phyloP scores from a whole-genome alignment of 1,284 basidiomycete genomes.

The Phellopilus nigrolimitatus region DNA sequence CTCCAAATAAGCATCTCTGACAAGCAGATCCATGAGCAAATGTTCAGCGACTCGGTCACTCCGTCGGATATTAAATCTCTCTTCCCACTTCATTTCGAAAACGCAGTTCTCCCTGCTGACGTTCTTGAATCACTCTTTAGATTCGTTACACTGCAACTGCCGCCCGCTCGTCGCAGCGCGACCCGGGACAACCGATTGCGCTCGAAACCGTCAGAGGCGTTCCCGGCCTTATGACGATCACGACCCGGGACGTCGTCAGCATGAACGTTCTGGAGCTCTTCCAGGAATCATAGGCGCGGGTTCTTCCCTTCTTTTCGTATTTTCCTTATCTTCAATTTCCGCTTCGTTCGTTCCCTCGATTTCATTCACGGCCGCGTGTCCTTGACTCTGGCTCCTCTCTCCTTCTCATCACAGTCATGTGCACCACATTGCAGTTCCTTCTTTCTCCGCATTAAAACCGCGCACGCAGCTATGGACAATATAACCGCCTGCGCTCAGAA shows the following conservation, averaged over 20 bases:
- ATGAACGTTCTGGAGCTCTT: conserved; percentile 7
- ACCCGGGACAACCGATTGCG: conserved; percentile 45
- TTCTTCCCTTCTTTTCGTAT: neutral
- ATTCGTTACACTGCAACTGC: conserved; percentile 56
- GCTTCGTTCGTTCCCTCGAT: neutral
- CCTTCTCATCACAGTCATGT: neutral
- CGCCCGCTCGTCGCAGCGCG: conserved; percentile 33
- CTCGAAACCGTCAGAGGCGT: conserved; percentile 46
- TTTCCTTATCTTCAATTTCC: neutral
- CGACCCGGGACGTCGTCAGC: conserved; percentile 33
- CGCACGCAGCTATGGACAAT: neutral
- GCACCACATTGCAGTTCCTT: neutral
- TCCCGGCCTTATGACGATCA: conserved; percentile 61
- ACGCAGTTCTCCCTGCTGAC: neutral
- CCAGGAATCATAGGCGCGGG: neutral
- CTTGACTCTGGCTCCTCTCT: neutral
- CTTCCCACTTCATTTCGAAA: neutral
- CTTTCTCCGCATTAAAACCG: neutral
- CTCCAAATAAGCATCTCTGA: too few relatives aligned
- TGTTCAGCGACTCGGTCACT: too few relatives aligned
- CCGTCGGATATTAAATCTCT: too few relatives aligned
- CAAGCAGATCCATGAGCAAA: too few relatives aligned
- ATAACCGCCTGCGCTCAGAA: neutral
- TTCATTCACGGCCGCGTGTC: neutral
- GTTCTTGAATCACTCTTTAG: conserved; percentile 30